phyloP scores from a whole-genome alignment of 2,329 filamentous ascomycete genomes.

The Madurella mycetomatis region DNA sequence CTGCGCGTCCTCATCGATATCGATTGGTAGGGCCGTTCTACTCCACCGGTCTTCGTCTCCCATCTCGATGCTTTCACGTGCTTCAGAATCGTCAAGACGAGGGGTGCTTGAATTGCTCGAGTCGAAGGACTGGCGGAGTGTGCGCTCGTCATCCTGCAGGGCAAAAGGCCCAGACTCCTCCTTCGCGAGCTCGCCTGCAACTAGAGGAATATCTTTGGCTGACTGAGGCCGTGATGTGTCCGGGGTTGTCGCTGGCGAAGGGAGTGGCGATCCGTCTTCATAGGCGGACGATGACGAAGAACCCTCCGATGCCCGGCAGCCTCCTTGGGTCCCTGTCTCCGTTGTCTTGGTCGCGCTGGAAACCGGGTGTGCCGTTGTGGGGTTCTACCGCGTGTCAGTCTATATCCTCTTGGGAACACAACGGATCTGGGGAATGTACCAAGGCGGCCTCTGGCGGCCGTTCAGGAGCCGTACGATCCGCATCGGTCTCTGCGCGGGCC shows the following conservation, averaged over 20 bases:
- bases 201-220: slow-evolving; percentile 30
- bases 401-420: background rate
- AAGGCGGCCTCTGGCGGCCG: background rate
- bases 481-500: background rate
- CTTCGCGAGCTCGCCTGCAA: slow-evolving; percentile 19
- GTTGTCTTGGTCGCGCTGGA: slow-evolving; percentile 7
- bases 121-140: slow-evolving; percentile 18
- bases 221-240: slow-evolving; percentile 42
- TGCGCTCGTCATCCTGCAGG: slow-evolving; percentile 21
- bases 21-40: slow-evolving; percentile 22
- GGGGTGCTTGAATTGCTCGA: slow-evolving; percentile 25
- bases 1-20: slow-evolving; percentile 24
- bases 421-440: background rate
- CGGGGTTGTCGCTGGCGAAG: slow-evolving; percentile 37
- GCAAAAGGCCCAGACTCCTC: background rate
- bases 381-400: background rate
- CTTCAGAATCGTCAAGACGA: slow-evolving; percentile 11
- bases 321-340: slow-evolving; percentile 11
- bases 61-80: background rate
- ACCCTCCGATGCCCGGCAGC: slow-evolving; percentile 26
- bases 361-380: background rate
- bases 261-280: slow-evolving; percentile 36
- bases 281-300: slow-evolving; percentile 42
- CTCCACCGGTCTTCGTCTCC: slow-evolving; percentile 23
- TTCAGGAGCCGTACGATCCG: background rate